Base-by-base conservation (phyloP, 352 stramenopile species). In the Globisporangium cylindrosporum region DNA sequence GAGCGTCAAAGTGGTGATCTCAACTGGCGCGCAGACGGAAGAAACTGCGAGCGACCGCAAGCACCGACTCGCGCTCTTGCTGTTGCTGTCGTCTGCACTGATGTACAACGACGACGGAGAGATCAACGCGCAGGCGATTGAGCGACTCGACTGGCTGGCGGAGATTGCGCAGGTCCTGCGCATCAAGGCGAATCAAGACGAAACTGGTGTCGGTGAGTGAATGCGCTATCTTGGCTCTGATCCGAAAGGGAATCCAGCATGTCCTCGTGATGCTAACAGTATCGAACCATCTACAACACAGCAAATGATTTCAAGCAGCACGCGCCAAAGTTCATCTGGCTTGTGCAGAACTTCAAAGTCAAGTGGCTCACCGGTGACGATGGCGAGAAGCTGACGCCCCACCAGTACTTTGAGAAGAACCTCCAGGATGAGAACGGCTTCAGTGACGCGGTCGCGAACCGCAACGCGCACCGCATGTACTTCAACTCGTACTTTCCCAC, bases 381-480 rank as follows among this genome's bases (percentile, higher is more conserved):
- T 24, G 79, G 81, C 63, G 70, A 78, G 32, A 89, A 82, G 57
- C n/a, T 86, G 49, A 79, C 72, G 20, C 68, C 80, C 22, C 64
- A 59, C 14, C 59, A 89, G 74, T 92, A 91, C 62, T 71, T 92
- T 14, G 77, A 88, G 36, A 67, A 71, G 25, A 72, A 63, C 51
- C 32, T 91, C 9, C 66, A 72, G 8, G 79, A 84, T 24, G 82
- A 92, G 57, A 27, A 48, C 29, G 84, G 84, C 18, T 91, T 87
- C 60, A 86, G 74, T 57, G 80, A 91, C 18, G 74, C 79, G 9
- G 81, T 86, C 10, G 71, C 72, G 10, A 38, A 69, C 48, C 78
- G 80, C 58, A 92, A 92, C 60, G 73, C 75, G 59, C 56, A 77
- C 34, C 80, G 83, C 55, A 90, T 89, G 82, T 89, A 84, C 59